Evolutionary conservation across 2,329 filamentous ascomycete genomes (phyloP), one percentile per base, ranked within the genome.

Genomic region (Trichophyton equinum): DNA sequence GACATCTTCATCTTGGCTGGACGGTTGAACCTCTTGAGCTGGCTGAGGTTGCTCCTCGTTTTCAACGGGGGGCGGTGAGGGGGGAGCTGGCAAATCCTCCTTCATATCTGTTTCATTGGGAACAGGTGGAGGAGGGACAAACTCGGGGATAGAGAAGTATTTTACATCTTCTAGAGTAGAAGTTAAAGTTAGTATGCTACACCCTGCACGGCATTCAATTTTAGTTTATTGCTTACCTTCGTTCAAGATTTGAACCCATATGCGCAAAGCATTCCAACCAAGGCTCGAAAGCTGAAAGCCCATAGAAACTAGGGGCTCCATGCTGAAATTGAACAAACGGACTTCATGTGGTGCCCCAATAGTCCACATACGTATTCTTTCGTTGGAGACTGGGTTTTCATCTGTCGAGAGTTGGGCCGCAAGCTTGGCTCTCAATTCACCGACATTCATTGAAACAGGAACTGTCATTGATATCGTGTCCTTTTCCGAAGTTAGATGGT

Each of bases 311-410:
- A 55, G n/a, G 2, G 51, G 51, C 15, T 33, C 30, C 51, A 55
- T 55, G 13, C 51, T 55, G n/a, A 55, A 55, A 8, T 36, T 55
- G 30, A 55, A 55, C 27, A 36, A 27, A 36, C 51, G 51, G n/a
- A 36, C 30, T 15, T 55, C 51, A 36, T 55, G 18, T 11, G 51
- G 51, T 30, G n/a, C 51, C 3, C 51, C 51, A 20, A 55, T 20
- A 55, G 51, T 69, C 74, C 74, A 76, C 20, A 76, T 67, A 42
- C 74, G 74, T 51, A 76, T 67, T 53, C 70, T 67, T 58, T 75
- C 71, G 1, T 72, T 66, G 9, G 63, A 63, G 42, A 71, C 62
- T 3, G 61, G 55, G 6, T 69, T 65, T 0, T 64, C 57, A 2
- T 64, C 67, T 4, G 67, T 65, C 13, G 71, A 71, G 27, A 71